phyloP scores from a whole-genome alignment of 805 yeast genomes.

The Teunomyces stri region DNA sequence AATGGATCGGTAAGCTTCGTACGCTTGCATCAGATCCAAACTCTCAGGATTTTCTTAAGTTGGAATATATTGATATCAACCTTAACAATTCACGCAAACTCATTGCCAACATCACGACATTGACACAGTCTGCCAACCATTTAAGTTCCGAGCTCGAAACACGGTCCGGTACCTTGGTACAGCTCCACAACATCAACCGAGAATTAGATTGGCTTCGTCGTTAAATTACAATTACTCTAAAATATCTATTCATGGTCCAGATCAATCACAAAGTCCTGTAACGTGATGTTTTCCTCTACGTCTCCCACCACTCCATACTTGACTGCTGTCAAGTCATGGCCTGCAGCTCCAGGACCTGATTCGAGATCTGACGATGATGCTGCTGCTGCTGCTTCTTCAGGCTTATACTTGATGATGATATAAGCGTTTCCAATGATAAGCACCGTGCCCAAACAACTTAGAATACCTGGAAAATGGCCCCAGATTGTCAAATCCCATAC shows the following conservation, averaged over 20 bases:
- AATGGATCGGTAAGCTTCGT: conserved; percentile 27
- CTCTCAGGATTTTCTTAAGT: conserved; percentile 30
- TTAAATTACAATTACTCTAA: not conserved
- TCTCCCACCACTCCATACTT: conserved; percentile 6
- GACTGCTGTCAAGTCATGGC: not conserved
- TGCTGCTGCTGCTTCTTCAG: conserved; percentile 13
- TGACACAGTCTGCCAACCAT: conserved; percentile 9
- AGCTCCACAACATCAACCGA: conserved; percentile 17
- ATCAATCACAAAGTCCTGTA: conserved; percentile 28
- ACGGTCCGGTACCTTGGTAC: conserved; percentile 16
- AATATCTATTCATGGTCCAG: conserved; percentile 2
- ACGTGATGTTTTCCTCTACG: conserved; percentile 17
- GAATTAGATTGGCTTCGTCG: conserved; percentile 22
- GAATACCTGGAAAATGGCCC: conserved; percentile 67
- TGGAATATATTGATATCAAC: conserved; percentile 37
- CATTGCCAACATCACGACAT: conserved; percentile 18
- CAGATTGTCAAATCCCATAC: conserved; percentile 71
- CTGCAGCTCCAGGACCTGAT: conserved; percentile 2
- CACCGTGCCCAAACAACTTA: conserved; percentile 67
- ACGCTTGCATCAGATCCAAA: conserved; percentile 34
- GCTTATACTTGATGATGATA: conserved; percentile 54
- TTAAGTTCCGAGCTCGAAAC: conserved; percentile 8
- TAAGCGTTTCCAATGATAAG: conserved; percentile 67
- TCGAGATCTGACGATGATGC: conserved; percentile 1
- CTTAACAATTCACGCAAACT: conserved; percentile 36